Conservation (phyloP, 805 yeast species). For the Jamesozyma gamospora region DNA sequence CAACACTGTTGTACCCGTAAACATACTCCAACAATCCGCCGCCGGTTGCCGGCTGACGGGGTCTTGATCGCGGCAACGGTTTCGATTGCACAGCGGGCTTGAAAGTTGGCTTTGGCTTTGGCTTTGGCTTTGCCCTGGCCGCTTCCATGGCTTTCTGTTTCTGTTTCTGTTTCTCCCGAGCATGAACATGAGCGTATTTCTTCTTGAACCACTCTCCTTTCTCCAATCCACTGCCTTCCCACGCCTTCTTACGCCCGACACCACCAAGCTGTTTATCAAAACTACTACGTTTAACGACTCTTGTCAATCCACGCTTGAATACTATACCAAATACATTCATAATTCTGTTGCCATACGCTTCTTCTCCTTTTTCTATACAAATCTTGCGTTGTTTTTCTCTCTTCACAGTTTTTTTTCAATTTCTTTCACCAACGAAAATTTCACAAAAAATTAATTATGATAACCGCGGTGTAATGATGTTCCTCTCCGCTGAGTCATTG, state of each 20-base stretch:
- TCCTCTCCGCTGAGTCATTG: too few relatives aligned
- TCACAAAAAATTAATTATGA: too few relatives aligned
- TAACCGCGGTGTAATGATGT: too few relatives aligned
- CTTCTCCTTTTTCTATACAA: too few relatives aligned
- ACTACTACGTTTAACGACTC: background rate
- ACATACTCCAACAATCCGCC: slow-evolving; percentile 55
- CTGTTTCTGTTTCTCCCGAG: slow-evolving; percentile 30
- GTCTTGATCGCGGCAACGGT: background rate
- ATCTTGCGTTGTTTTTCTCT: too few relatives aligned
- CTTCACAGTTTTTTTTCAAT: too few relatives aligned
- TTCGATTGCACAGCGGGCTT: background rate
- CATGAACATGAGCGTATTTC: slow-evolving; percentile 60
- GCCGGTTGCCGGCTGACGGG: too few relatives aligned
- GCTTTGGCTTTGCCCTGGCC: too few relatives aligned
- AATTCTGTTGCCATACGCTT: too few relatives aligned
- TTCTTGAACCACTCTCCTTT: slow-evolving; percentile 54
- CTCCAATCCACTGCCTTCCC: slow-evolving; percentile 53
- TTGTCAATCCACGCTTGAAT: background rate
- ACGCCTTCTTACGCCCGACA: slow-evolving; percentile 38
- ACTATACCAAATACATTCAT: too few relatives aligned
- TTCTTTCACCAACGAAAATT: too few relatives aligned
- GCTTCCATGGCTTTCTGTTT: slow-evolving; percentile 1
- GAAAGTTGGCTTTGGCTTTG: slow-evolving; percentile 2
- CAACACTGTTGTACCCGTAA: slow-evolving; percentile 70
- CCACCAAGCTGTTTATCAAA: background rate